Evolutionary conservation across 805 yeast genomes (phyloP).

Genomic region (Komagataella populi): DNA sequence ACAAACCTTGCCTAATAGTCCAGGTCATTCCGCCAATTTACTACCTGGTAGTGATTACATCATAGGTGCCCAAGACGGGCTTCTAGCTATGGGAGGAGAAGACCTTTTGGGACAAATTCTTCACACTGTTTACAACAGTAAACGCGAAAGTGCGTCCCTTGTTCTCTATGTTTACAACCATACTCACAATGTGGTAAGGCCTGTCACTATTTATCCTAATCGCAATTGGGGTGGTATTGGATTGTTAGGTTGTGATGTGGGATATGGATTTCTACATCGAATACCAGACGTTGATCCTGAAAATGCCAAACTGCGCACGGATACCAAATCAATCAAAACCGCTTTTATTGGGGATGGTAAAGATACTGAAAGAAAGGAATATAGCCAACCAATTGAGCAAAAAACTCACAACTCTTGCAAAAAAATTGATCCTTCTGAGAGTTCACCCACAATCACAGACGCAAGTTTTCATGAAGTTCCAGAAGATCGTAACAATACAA

Average conservation of each 20-base stretch:
- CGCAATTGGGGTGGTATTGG: conserved; percentile 77
- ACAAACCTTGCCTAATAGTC: conserved; percentile 57
- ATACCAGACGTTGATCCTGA: conserved; percentile 57
- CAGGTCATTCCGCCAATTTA: conserved; percentile 75
- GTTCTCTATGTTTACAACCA: conserved; percentile 74
- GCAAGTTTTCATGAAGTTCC: background rate
- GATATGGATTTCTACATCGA: conserved; percentile 80
- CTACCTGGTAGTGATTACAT: conserved; percentile 81
- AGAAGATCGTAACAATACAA: background rate
- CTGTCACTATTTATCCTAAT: conserved; percentile 68
- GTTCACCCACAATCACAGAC: background rate
- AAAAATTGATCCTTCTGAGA: background rate
- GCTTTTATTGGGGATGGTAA: conserved; percentile 1
- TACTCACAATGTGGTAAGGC: conserved; percentile 74
- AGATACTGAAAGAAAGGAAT: background rate
- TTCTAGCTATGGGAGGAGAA: conserved; percentile 81
- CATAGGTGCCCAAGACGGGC: conserved; percentile 78
- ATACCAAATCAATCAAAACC: conserved; percentile 8
- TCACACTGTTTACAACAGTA: conserved; percentile 30
- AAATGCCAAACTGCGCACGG: conserved; percentile 18
- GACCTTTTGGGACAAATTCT: conserved; percentile 58
- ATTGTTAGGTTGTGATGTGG: conserved; percentile 85
- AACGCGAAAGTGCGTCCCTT: conserved; percentile 16
- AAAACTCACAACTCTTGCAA: background rate
- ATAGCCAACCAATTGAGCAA: background rate